Evolutionary conservation across 176 grass and related monocot genomes (phyloP), one percentile per base, ranked within the genome.

Genomic region (Paspalum notatum): DNA sequence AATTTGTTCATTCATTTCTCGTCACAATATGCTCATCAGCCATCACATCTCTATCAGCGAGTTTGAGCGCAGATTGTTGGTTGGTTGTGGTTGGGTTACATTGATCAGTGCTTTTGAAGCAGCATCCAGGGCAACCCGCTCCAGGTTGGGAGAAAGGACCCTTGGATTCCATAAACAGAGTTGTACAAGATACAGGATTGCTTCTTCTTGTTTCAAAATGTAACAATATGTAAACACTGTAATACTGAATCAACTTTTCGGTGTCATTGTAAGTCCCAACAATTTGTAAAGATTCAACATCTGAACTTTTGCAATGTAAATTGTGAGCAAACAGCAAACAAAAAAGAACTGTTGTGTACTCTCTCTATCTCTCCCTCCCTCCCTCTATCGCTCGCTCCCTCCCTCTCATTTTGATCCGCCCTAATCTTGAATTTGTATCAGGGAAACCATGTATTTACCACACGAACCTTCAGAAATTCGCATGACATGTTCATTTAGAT

Each of bases 1-100:
- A 61, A 52, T 89, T 85, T 11, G 14, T 89, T 80, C 81, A 82
- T 85, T 85, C 1, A 21, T 85, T 81, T 55, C 57, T 60, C 27
- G 12, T 8, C 63, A 82, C 49, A 45, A n/a, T 37, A 66, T 40
- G 39, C 76, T 57, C 24, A 40, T 40, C 66, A 83, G 42, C 18
- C 56, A 15, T 25, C 14, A 6, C 50, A 27, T 44, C 41, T 59
- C 49, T 14, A 13, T 13, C 3, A 14, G 43, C 8, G 20, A 74
- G 9, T 81, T 54, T 75, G 25, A 48, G 66, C n/a, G 18, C 51
- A 77, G 21, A 43, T 5, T 20, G 38, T 50, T 72, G 43, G 54
- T 8, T 58, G 45, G 45, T 21, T 69, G 5, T 75, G 62, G 21
- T 32, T 5, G 46, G 39, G 39, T 11, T 24, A 39, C 55, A 54